These are phyloP conservation scores for Beauveria sp. DNA, from an alignment of 2,329 filamentous ascomycete genomes.

Conservation along the genomic window DNA sequence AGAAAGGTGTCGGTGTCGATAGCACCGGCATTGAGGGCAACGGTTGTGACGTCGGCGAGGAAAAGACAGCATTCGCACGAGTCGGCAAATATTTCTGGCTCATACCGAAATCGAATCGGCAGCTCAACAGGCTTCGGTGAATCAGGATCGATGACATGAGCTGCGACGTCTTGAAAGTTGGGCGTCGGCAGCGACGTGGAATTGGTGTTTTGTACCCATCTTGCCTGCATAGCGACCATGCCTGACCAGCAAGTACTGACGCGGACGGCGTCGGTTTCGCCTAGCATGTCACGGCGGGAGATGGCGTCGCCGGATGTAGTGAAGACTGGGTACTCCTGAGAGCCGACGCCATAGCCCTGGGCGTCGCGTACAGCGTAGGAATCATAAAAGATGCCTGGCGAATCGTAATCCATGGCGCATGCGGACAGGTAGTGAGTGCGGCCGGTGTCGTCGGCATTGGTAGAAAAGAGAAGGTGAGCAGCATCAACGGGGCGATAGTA, in stretches of 20 bases:
- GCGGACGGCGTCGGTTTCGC: conserved; percentile 54
- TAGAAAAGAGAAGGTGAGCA: conserved; percentile 53
- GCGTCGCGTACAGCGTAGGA: conserved; percentile 63
- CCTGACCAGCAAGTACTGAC: conserved; percentile 73
- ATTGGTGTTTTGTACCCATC: conserved; percentile 44
- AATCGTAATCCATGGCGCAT: conserved; percentile 58
- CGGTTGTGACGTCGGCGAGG: conserved; percentile 37
- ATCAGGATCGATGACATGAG: conserved; percentile 29
- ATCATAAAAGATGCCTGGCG: conserved; percentile 64
- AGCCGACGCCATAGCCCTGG: conserved; percentile 54
- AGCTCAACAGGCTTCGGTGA: conserved; percentile 22
- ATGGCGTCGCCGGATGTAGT: conserved; percentile 41
- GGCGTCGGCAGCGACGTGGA: conserved; percentile 22
- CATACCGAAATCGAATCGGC: conserved; percentile 49
- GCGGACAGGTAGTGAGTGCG: conserved; percentile 55
- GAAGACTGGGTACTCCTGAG: conserved; percentile 64
- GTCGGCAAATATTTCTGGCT: conserved; percentile 53
- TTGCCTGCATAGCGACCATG: conserved; percentile 60
- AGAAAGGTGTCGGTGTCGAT: conserved; percentile 56
- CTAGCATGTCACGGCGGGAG: conserved; percentile 56
- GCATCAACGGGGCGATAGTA: conserved; percentile 43
- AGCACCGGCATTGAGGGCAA: conserved; percentile 28
- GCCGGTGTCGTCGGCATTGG: conserved; percentile 45
- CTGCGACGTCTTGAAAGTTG: conserved; percentile 25
- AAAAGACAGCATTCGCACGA: conserved; percentile 58